Evolutionary conservation across 2,329 filamentous ascomycete species (phyloP), one percentile per base, ranked within the genome.

Genomic region (Penicillium concentricum): DNA sequence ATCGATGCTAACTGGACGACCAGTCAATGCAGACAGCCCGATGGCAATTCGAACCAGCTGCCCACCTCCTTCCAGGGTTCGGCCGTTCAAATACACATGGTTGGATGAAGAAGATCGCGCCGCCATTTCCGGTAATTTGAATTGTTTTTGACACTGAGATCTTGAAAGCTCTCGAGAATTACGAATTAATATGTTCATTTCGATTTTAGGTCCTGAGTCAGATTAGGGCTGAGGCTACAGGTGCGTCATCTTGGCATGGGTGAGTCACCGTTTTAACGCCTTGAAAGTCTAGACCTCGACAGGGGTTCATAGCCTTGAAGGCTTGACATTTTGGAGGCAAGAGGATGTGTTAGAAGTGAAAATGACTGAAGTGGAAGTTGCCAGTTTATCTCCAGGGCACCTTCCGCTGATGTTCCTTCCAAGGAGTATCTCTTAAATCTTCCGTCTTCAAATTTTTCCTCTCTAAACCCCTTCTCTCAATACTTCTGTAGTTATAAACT

Each of bases 11-110:
- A 87, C 70, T 1, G 83, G 77, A 1, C 69, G 77, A 22, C 69
- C 68, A 6, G 80, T 83, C 16, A 87, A 73, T 5, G 81, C 79
- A 1, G 84, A 82, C 3, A 87, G 71, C 15, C 79, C 78, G 9
- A 85, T 63, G 3, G 83, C 82, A 50, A 83, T 78, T 22, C 84
- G 82, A 42, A 86, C 74, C 3, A 87, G 75, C 68, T 87, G 84
- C 15, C 84, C 84, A 26, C 84, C 84, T 38, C 84, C 84, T 77
- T 87, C 84, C 20, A 86, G 79, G 3, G 79, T 84, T 18, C 78
- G 79, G 46, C 84, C 84, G 65, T 84, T 78, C 12, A 86, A 70
- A 48, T 74, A 66, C 26, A 81, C 51, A 39, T 61, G 62, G 20
- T 37, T 39, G 12, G 51, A 44, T 35, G 38, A 12, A 13, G 10